Evolutionary conservation across 768 basidiomycete genomes (phyloP).

Genomic region (Holtermannia corniformis): DNA sequence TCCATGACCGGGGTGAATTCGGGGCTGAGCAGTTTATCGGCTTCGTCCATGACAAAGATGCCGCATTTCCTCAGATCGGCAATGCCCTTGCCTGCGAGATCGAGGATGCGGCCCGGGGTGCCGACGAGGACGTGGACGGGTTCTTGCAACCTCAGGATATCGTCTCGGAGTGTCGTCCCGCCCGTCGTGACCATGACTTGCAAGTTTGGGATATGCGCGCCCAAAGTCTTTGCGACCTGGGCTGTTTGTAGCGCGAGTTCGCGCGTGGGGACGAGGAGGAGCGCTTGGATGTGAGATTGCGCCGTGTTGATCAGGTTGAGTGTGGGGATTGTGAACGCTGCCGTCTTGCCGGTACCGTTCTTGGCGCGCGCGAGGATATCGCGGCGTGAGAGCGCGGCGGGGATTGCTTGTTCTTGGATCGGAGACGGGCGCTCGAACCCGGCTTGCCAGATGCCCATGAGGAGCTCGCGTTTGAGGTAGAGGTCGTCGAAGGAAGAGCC

Average conservation of each 20-base stretch:
- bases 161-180: constrained; percentile 94
- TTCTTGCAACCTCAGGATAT: constrained; percentile 84
- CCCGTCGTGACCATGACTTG: constrained; percentile 99
- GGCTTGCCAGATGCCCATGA: constrained; percentile 99
- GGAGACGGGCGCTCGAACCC: constrained; percentile 87
- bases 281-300: constrained; percentile 83
- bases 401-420: constrained; percentile 98
- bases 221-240: constrained; percentile 96
- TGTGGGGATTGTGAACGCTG: constrained; percentile 95
- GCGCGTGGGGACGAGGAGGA: constrained; percentile 95
- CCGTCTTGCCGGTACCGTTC: constrained; percentile 75
- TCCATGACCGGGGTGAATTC: constrained; percentile 99
- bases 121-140: constrained; percentile 92
- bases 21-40: constrained; percentile 91
- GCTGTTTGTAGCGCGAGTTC: constrained; percentile 95
- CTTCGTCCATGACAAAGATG: constrained; percentile 99
- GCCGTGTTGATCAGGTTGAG: constrained; percentile 81
- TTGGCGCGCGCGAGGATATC: constrained; percentile 53
- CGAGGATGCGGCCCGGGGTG: constrained; percentile 90
- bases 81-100: constrained; percentile 83
- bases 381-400: constrained; percentile 81
- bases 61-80: constrained; percentile 90
- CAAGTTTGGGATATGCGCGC: constrained; percentile 77
- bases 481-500: constrained; percentile 95
- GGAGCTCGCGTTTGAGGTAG: constrained; percentile 79